Conservation (phyloP, 805 yeast species). For the Candida succiphila region DNA sequence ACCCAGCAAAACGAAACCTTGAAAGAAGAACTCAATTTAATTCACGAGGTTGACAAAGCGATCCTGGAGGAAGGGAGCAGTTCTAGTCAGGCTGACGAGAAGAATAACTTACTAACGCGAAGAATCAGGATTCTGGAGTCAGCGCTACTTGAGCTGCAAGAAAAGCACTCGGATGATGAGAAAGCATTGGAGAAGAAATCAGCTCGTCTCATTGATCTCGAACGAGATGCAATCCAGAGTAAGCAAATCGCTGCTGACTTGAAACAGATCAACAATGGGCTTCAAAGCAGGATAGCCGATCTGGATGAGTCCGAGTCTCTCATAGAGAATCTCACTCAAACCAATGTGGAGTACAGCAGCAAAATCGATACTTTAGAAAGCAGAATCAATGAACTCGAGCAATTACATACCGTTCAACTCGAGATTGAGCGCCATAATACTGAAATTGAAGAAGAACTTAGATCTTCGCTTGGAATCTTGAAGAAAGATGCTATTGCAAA, state of each 20-base stretch:
- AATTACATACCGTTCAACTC: constrained; percentile 37
- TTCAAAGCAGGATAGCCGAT: constrained; percentile 19
- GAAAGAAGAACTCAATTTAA: constrained; percentile 9
- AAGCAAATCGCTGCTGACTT: too few species aligned
- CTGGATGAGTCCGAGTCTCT: constrained; percentile 21
- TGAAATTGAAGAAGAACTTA: constrained; percentile 26
- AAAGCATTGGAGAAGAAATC: too few species aligned
- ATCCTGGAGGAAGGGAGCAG: neutral
- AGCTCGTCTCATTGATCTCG: too few species aligned
- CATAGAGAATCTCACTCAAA: constrained; percentile 23
- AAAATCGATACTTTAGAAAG: constrained; percentile 23
- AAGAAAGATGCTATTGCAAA: too few species aligned
- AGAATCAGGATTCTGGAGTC: constrained; percentile 30
- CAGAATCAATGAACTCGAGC: constrained; percentile 36
- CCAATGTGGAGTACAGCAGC: constrained; percentile 24
- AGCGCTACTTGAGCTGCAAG: constrained; percentile 28
- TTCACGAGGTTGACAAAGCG: constrained; percentile 8
- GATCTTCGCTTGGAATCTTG: too few species aligned
- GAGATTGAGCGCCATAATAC: constrained; percentile 16
- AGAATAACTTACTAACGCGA: constrained; percentile 8
- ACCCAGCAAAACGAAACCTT: too few species aligned
- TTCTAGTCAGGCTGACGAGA: neutral
- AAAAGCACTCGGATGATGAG: constrained; percentile 8
- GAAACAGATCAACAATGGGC: constrained; percentile 10
- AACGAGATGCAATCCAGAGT: too few species aligned